Evolutionary conservation across 305 asterid genomes (phyloP).

Genomic region (Fraxinus paxiana): DNA sequence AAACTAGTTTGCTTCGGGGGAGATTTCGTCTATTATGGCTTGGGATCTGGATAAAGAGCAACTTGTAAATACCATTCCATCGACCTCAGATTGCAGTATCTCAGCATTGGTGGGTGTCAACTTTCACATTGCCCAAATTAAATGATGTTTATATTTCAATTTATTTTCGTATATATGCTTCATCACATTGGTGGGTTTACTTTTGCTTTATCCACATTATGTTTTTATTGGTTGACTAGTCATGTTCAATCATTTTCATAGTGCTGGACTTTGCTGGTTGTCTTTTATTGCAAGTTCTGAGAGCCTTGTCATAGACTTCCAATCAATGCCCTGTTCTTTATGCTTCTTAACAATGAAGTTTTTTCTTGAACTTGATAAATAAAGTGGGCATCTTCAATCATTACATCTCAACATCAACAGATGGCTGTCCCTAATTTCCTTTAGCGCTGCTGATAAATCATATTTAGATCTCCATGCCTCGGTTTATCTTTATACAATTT

Average conservation of each 20-base stretch:
- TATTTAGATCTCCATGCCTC: background rate
- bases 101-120: constrained; percentile 75
- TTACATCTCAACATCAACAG: background rate
- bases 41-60: constrained; percentile 99
- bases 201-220: background rate
- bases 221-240: background rate
- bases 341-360: background rate
- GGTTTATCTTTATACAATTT: background rate
- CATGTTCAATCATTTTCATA: background rate
- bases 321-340: background rate
- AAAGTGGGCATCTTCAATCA: background rate
- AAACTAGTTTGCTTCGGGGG: constrained; percentile 79
- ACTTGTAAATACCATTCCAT: constrained; percentile 70
- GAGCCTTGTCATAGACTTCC: background rate
- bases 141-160: background rate
- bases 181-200: background rate
- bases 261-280: background rate
- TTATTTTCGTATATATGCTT: background rate
- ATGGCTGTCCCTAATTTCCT: background rate
- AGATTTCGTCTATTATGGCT: constrained; percentile 80
- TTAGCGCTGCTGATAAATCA: background rate
- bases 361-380: background rate
- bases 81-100: constrained; percentile 72
- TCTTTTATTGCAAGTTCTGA: background rate
- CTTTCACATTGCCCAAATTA: background rate